Evolutionary conservation across 1,284 basidiomycete species (phyloP), one percentile per base, ranked within the genome.

Genomic region (Rhodofomes roseus): DNA sequence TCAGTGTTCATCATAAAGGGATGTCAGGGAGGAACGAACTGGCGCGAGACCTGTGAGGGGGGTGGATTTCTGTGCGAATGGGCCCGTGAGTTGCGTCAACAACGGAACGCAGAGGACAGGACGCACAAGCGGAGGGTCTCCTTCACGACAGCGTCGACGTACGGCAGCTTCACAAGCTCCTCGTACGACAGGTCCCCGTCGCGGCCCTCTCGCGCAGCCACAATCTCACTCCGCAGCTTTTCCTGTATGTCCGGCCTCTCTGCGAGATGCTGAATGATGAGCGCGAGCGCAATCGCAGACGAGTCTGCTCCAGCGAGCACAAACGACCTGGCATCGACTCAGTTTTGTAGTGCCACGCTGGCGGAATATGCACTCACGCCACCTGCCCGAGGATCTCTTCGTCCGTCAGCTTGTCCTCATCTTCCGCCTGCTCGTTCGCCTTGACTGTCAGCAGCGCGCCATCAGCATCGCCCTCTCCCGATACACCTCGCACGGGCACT

Each of bases 401-500:
- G 8, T 57, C 46, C 16, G 29, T 23, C 14, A 57, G 46, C 25
- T 36, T 48, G 23, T 57, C 55, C 12, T 63, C 57, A 9, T 59
- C 61, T 6, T 61, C 50, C 12, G 63, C 59, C 4, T 8, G 2
- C 27, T 57, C 44, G 46, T 66, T 63, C 6, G 62, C 62, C 44
- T 56, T 54, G 20, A 63, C 60, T 61, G 18, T 22, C 16, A 16
- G n/a, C 31, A 11, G 9, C 22, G 9, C 27, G 18, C 27, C 36
- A 25, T 18, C 41, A 20, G 20, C 20, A 79, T 79, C 69, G 12
- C 31, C 5, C 31, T n/a, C n/a, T n/a, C n/a, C n/a, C n/a, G n/a
- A n/a, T n/a, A n/a, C n/a, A n/a, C n/a, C n/a, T n/a, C 82, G 65
- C 54, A 77, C 73, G 57, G 9, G 14, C n/a, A 69, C 76, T 31